Evolutionary conservation across 257 asterid species (phyloP).

Genomic region (Nicotiana sylvestris): DNA sequence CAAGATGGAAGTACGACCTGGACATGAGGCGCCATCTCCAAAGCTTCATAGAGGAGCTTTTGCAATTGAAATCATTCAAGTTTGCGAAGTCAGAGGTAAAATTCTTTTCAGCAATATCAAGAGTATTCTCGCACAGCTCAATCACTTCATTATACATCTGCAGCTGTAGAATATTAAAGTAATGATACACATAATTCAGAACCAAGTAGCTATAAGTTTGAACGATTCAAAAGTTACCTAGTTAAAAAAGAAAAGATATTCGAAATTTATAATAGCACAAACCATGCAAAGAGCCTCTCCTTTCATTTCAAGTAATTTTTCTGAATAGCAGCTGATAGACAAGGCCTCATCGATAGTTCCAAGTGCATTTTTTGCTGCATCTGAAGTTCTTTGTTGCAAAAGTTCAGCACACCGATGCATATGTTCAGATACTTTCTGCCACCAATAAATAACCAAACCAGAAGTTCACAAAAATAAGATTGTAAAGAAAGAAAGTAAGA

Average conservation of each 20-base stretch:
- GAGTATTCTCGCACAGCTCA: slow-evolving; percentile 69
- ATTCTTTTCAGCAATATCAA: slow-evolving; percentile 62
- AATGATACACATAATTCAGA: slow-evolving; percentile 8
- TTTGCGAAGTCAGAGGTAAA: slow-evolving; percentile 22
- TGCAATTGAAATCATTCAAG: slow-evolving; percentile 26
- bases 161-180: slow-evolving; percentile 40
- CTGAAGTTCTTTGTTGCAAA: slow-evolving; percentile 54
- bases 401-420: slow-evolving; percentile 44
- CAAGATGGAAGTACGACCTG: slow-evolving; percentile 64
- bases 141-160: slow-evolving; percentile 65
- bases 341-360: slow-evolving; percentile 54
- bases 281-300: slow-evolving; percentile 80
- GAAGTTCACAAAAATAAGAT: neutral
- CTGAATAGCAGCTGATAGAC: slow-evolving; percentile 68
- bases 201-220: neutral
- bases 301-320: slow-evolving; percentile 75
- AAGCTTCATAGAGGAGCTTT: slow-evolving; percentile 34
- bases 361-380: slow-evolving; percentile 57
- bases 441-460: slow-evolving; percentile 17
- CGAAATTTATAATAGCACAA: slow-evolving; percentile 24
- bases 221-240: neutral
- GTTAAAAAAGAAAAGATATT: neutral
- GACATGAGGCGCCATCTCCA: slow-evolving; percentile 87
- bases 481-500: neutral
- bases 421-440: slow-evolving; percentile 64